Base-by-base conservation (phyloP, 805 yeast genomes). In the Saccharomycopsis fibuligera region DNA sequence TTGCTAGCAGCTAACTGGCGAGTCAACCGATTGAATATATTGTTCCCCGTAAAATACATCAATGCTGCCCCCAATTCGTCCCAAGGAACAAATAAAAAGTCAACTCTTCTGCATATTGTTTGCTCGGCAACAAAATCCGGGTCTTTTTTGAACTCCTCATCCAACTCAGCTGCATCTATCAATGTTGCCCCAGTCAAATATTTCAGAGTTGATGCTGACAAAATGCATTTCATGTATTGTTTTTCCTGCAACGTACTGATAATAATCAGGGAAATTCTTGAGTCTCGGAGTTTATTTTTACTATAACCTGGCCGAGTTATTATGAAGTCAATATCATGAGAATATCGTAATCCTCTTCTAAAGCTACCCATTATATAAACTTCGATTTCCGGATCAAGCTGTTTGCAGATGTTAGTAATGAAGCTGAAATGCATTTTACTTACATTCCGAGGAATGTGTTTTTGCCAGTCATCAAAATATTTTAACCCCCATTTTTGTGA, bases 41-140 rank as follows among this genome's bases (percentile, higher is more conserved):
- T 73, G 54, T 76, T 72, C 0, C 84, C 84, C 0, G 78, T 75
- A 55, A 75, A 78, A 57, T 78, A 78, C 5, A 78, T 61, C 56
- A 70, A 55, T 0, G 75, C 63, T 0, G 78, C 74, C 0, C 81
- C 83, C 6, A 66, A 55, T 29, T 69, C 67, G 1, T 57, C 50
- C 65, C 74, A 67, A 1, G 75, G 75, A 4, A 73, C 76, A 2
- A 69, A 57, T 36, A 78, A 57, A 35, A 79, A 67, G 54, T 79
- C 83, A 53, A 79, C 62, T 48, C 83, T 63, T n/a, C 83, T 67
- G 64, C 79, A 75, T 9, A 57, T 59, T 1, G 44, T 45, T 12
- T 56, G 56, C n/a, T 56, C 59, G 5, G 59, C 54, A 9, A 57
- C 54, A 10, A 61, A 51, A 16, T 57, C 54, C 30, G 35, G 16